Conservation (phyloP, 108 stramenopile genomes). For the Nannochloropsis oceanica region DNA sequence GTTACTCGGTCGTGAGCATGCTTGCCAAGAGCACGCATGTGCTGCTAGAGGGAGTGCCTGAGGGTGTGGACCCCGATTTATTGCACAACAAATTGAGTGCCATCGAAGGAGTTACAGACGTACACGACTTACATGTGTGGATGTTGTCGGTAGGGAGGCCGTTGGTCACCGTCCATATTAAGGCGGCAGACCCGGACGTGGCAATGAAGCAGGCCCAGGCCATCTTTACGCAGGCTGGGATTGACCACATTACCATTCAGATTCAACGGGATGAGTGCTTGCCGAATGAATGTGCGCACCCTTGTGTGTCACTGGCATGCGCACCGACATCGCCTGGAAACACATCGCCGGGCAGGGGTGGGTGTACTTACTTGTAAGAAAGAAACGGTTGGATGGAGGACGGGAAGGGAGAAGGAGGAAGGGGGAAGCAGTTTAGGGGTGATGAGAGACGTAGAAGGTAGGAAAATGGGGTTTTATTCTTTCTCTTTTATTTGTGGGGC, state of each 20-base stretch:
- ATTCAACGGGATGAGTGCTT: not conserved
- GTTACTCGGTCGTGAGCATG: constrained; percentile 59
- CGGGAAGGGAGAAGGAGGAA: not conserved
- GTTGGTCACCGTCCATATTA: constrained; percentile 19
- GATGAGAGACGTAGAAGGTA: not conserved
- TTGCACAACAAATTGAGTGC: constrained; percentile 17
- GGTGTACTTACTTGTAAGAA: not conserved
- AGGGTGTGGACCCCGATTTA: constrained; percentile 47
- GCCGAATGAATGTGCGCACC: not conserved
- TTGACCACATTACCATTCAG: constrained; percentile 20
- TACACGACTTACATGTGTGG: constrained; percentile 27
- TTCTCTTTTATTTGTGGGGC: no score
- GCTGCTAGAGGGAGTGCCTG: constrained; percentile 75
- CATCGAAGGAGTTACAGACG: constrained; percentile 19
- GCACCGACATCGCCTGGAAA: not conserved
- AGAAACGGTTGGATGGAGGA: not conserved
- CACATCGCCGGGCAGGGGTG: not conserved
- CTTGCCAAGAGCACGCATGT: constrained; percentile 52
- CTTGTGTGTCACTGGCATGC: not conserved
- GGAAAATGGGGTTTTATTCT: no score
- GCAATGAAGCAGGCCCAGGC: constrained; percentile 6
- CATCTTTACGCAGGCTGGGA: constrained; percentile 10
- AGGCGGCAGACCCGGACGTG: constrained; percentile 14
- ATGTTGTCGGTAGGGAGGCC: constrained; percentile 12
- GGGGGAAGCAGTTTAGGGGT: not conserved